Conservation (phyloP, 202 grass and related monocot genomes). For the Schoenoplectus triqueter region DNA sequence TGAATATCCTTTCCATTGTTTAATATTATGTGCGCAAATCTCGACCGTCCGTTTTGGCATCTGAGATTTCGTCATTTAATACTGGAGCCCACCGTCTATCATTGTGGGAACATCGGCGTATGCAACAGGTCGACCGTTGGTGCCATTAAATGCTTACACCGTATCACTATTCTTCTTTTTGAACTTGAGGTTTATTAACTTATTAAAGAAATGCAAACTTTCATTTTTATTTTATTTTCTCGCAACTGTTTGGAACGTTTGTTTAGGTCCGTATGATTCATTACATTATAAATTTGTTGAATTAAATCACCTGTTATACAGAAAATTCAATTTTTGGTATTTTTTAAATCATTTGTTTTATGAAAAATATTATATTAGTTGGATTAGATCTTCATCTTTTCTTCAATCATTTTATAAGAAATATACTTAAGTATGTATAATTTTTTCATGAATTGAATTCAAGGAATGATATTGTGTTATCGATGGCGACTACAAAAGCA, state of each 20-base stretch:
- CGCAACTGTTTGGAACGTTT: not conserved
- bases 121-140: not conserved
- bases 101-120: not conserved
- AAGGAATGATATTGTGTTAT: no score
- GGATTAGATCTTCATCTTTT: not conserved
- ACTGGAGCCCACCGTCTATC: not conserved
- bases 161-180: not conserved
- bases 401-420: not conserved
- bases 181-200: not conserved
- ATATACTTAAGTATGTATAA: not conserved
- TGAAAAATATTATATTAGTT: no score
- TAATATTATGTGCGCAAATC: not conserved
- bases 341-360: not conserved
- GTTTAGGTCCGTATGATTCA: no score
- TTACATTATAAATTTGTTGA: no score
- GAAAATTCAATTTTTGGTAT: not conserved
- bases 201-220: not conserved
- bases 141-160: not conserved
- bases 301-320: no score
- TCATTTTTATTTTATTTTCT: no score
- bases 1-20: not conserved
- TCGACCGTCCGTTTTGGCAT: conserved; percentile 18
- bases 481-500: no score
- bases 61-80: not conserved
- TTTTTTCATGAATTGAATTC: no score